These are phyloP conservation scores for Schoenoplectus triqueter DNA, from an alignment of 202 grass and related monocot species.

Conservation along the genomic window DNA sequence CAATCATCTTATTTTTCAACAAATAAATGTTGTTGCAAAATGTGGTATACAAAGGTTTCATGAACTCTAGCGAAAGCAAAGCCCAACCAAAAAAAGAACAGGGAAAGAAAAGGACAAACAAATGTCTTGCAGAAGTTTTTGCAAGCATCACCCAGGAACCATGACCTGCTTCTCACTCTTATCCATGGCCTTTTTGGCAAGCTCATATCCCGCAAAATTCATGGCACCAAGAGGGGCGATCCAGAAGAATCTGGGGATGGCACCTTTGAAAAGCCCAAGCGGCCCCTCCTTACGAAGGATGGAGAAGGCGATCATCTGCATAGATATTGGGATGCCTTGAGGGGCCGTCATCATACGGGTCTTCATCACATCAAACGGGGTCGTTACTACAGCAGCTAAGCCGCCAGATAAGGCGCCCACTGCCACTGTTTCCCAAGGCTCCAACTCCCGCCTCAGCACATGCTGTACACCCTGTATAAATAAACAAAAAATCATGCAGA, in stretches of 20 bases:
- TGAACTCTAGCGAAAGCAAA: slow-evolving; percentile 9
- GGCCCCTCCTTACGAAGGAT: slow-evolving; percentile 83
- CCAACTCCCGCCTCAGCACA: slow-evolving; percentile 71
- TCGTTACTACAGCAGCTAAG: slow-evolving; percentile 82
- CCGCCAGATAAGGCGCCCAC: slow-evolving; percentile 91
- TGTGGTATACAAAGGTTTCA: background rate
- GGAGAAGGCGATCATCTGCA: slow-evolving; percentile 85
- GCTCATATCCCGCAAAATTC: slow-evolving; percentile 96
- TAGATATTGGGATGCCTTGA: slow-evolving; percentile 72
- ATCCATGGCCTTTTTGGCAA: slow-evolving; percentile 92
- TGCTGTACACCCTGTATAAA: slow-evolving; percentile 66
- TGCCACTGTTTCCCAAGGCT: slow-evolving; percentile 82
- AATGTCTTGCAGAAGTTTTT: background rate
- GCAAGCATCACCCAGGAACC: background rate
- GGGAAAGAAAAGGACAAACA: background rate
- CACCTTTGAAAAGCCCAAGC: slow-evolving; percentile 85
- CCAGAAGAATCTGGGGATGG: slow-evolving; percentile 89
- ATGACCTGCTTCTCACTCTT: slow-evolving; percentile 15
- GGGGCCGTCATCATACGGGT: slow-evolving; percentile 96
- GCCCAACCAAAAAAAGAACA: background rate
- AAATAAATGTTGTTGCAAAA: no score
- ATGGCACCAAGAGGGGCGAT: slow-evolving; percentile 95
- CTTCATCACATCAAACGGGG: slow-evolving; percentile 98
- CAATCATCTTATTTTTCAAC: background rate
- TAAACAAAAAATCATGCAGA: slow-evolving; percentile 20